Base-by-base conservation (phyloP, 768 basidiomycete genomes). In the Leccinum imitatum region DNA sequence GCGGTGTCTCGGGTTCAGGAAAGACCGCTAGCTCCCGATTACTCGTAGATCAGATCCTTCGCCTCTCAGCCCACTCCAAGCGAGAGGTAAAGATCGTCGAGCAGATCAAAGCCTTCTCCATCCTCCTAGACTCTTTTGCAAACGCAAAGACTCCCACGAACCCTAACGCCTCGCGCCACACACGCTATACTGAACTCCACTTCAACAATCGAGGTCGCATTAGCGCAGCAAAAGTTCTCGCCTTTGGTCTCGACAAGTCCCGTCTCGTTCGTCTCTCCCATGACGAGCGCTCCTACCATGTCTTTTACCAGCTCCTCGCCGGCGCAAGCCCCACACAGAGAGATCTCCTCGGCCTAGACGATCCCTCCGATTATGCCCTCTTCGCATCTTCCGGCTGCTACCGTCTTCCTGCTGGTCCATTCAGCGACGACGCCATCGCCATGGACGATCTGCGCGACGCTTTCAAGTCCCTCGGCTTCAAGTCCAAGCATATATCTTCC, bases 1-100 rank as follows among this genome's bases (percentile, higher is more conserved):
- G 87, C 59, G 87, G 87, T 19, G 78, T 86, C 61, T 85, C 86
- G 14, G 86, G 83, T 35, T 84, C 87, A 4, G 87, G 87, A 17
- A 85, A 87, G 67, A 77, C 83, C 0, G 75, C 78, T 60, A 82
- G 77, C 57, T 75, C 78, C 13, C 76, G 80, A 23, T 78, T 87
- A 50, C 71, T 88, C 61, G 72, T 81, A 33, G 80, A 83, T 60
- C 87, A 88, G 68, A 67, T 87, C 51, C 78, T 88, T 30, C 80
- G 84, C 19, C 80, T 87, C 14, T 84, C 85, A 13, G 73, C 86
- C 11, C 82, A 82, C 63, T 81, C 84, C 3, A 84, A 84, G 72
- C 76, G 79, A 57, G 83, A 86, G 61, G 64, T 63, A 33, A 78
- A 78, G 61, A 73, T 85, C 46, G 77, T 80, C 17, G 82, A 84